Conservation (phyloP, 2,329 filamentous ascomycete genomes). For the Neoscytalidium dimidiatum region DNA sequence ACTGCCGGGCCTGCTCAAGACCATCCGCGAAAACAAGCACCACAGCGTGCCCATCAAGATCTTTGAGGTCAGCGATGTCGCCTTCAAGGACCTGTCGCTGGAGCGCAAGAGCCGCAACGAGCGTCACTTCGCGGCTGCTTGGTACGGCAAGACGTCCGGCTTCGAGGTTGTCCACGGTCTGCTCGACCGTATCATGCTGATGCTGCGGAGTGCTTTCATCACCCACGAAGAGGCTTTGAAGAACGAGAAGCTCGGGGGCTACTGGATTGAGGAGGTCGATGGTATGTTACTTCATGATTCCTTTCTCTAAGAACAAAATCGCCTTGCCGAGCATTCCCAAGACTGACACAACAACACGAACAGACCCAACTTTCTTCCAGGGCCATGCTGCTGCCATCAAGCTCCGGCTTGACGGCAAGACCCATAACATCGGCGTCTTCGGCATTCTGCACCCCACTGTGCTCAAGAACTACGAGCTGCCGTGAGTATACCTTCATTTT, state of each 20-base stretch:
- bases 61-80: slow-evolving; percentile 88
- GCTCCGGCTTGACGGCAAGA: slow-evolving; percentile 72
- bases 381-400: slow-evolving; percentile 87
- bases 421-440: slow-evolving; percentile 80
- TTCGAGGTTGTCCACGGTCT: slow-evolving; percentile 96
- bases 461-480: slow-evolving; percentile 89
- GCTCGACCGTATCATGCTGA: slow-evolving; percentile 86
- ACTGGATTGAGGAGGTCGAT: slow-evolving; percentile 93
- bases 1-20: slow-evolving; percentile 87
- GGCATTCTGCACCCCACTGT: slow-evolving; percentile 93
- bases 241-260: slow-evolving; percentile 65
- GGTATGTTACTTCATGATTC: slow-evolving; percentile 49
- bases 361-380: slow-evolving; percentile 84
- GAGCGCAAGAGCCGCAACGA: slow-evolving; percentile 92
- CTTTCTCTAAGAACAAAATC: not conserved
- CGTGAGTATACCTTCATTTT: slow-evolving; percentile 56
- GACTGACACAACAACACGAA: not conserved
- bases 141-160: slow-evolving; percentile 89
- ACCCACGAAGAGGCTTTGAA: slow-evolving; percentile 68
- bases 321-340: not conserved
- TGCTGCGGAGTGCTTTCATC: slow-evolving; percentile 83
- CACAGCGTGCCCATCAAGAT: slow-evolving; percentile 88
- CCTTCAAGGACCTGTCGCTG: slow-evolving; percentile 78
- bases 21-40: slow-evolving; percentile 88
- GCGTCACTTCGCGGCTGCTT: slow-evolving; percentile 92